These are phyloP conservation scores for Xylariaceae sp. DNA, from an alignment of 2,329 filamentous ascomycete species.

Conservation along the genomic window DNA sequence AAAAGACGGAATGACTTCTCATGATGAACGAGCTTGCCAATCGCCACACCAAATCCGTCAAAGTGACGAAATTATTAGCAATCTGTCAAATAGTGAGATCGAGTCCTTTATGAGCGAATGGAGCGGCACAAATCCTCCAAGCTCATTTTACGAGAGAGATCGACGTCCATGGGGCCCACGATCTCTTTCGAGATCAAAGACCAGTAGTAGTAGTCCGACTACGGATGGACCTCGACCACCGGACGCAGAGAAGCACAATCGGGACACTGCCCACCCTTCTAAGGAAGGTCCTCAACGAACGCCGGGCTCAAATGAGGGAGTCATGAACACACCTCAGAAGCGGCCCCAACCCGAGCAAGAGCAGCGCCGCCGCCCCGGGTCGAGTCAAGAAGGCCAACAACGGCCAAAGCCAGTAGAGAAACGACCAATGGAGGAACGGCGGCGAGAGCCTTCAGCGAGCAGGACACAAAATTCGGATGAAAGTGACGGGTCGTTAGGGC, in stretches of 20 bases:
- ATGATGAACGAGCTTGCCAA: background rate
- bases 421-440: background rate
- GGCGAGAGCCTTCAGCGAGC: too few relatives aligned
- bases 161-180: too few relatives aligned
- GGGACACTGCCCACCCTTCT: background rate
- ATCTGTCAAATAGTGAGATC: background rate
- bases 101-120: background rate
- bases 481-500: background rate
- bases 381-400: background rate
- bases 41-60: background rate
- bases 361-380: background rate
- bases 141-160: too few relatives aligned
- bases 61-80: conserved; percentile 10
- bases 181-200: background rate
- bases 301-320: background rate
- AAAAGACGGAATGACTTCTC: background rate
- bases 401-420: background rate
- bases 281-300: background rate
- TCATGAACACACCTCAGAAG: background rate
- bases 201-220: conserved; percentile 6
- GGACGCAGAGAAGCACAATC: background rate
- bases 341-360: background rate
- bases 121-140: background rate
- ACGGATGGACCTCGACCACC: background rate
- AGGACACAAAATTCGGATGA: background rate